Percentiles rank a stretch among this genome's conserved stretches.
Conservation (phyloP, 768 basidiomycete species). For the Rhizopogon vulgaris region DNA sequence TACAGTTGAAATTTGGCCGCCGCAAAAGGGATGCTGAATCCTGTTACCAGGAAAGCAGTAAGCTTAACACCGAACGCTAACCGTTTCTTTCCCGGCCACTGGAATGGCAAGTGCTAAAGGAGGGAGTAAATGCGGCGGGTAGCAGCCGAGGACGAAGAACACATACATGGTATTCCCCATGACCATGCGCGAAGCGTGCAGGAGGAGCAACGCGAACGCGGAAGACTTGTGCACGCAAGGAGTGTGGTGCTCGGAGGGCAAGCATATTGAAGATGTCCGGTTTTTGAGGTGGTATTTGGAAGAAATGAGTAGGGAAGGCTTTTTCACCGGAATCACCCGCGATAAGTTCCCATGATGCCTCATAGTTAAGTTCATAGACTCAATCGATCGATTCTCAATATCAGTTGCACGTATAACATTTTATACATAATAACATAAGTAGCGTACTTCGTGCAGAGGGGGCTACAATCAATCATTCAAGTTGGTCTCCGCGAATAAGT, state of each 20-base stretch:
- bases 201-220: constrained; percentile 21
- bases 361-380: too few relatives aligned
- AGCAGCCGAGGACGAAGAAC: not conserved
- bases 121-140: constrained; percentile 4
- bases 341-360: not conserved
- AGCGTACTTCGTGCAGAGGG: too few relatives aligned
- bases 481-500: too few relatives aligned
- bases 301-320: not conserved
- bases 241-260: constrained; percentile 34
- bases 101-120: constrained; percentile 51
- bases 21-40: constrained; percentile 64
- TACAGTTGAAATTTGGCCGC: constrained; percentile 62
- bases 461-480: not conserved
- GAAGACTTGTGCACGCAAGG: constrained; percentile 32
- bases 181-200: constrained; percentile 43
- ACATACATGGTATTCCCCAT: constrained; percentile 48
- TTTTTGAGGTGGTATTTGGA: not conserved
- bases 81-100: constrained; percentile 46
- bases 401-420: too few relatives aligned
- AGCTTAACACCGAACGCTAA: constrained; percentile 33
- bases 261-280: constrained; percentile 28
- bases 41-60: constrained; percentile 36
- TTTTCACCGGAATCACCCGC: not conserved
- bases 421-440: too few relatives aligned
- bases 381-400: too few relatives aligned